Conservation (phyloP, 805 yeast genomes). For the Saccharomycopsis sp. region DNA sequence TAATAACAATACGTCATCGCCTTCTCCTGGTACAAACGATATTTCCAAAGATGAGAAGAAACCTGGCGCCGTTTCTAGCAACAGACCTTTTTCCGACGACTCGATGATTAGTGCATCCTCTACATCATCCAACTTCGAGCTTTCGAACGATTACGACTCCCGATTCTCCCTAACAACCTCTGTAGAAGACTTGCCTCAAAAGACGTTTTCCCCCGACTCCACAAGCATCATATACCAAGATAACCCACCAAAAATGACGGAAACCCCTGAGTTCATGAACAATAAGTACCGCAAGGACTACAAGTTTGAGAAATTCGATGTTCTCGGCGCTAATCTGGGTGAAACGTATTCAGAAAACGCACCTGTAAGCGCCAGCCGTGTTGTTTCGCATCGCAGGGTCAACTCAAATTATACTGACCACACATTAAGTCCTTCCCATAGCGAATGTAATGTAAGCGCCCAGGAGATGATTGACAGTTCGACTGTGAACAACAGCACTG, state of each 20-base stretch:
- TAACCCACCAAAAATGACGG: constrained; percentile 8
- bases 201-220: background rate
- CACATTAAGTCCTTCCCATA: constrained; percentile 1
- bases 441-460: background rate
- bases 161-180: constrained; percentile 17
- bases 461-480: constrained; percentile 2
- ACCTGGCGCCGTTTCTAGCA: background rate
- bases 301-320: background rate
- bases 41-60: background rate
- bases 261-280: constrained; percentile 13
- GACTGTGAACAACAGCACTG: constrained; percentile 14
- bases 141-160: constrained; percentile 11
- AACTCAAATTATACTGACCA: constrained; percentile 10
- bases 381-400: background rate
- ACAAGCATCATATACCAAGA: background rate
- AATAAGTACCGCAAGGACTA: background rate
- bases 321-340: background rate
- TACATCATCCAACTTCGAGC: constrained; percentile 9
- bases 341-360: background rate
- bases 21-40: too few species aligned
- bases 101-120: constrained; percentile 10
- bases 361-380: background rate
- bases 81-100: constrained; percentile 19
- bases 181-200: constrained; percentile 12
- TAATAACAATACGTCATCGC: background rate